Evolutionary conservation across 352 stramenopile species (phyloP), one percentile per base, ranked within the genome.

Genomic region (Pythium angustatum): DNA sequence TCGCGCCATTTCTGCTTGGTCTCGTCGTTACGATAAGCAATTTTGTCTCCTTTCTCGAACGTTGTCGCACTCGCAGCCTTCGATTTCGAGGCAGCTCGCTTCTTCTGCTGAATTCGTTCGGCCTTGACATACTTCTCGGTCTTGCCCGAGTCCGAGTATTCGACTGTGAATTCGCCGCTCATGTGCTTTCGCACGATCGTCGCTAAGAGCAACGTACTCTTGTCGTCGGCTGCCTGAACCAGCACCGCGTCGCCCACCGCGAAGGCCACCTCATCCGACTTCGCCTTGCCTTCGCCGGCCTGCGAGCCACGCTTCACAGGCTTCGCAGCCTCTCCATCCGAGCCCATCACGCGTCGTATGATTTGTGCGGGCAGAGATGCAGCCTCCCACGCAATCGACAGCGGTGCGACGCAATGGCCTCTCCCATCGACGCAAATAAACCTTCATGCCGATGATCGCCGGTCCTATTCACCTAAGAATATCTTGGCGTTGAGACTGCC

Each of bases 1-100:
- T 73, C 44, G 21, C 61, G 62, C 76, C 76, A 84, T 15, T 30
- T 43, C 22, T 24, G 38, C 14, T 76, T 64, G 1, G 58, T 66
- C 12, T 63, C 62, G 1, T 64, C 57, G n/a, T 26, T 21, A 7
- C 58, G 52, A 62, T 71, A 78, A 26, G 62, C 14, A 28, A 80
- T 67, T 5, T 11, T 41, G 33, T 76, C 71, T 8, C 71, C 71
- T 50, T 76, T 62, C 7, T 61, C 49, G 50, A 52, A 41, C 51
- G 27, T 9, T 27, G 66, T 68, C 15, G 38, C n/a, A n/a, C n/a
- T n/a, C n/a, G n/a, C 19, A 7, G 2, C 11, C 28, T 19, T 57
- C 6, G 58, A 44, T 22, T 60, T 67, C 0, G 54, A 61, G 1
- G 17, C 31, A 26, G 52, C 27, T 31, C 56, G 55, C 48, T 75